Base-by-base conservation (phyloP, 2,329 filamentous ascomycete species). In the Claviceps sp. region DNA sequence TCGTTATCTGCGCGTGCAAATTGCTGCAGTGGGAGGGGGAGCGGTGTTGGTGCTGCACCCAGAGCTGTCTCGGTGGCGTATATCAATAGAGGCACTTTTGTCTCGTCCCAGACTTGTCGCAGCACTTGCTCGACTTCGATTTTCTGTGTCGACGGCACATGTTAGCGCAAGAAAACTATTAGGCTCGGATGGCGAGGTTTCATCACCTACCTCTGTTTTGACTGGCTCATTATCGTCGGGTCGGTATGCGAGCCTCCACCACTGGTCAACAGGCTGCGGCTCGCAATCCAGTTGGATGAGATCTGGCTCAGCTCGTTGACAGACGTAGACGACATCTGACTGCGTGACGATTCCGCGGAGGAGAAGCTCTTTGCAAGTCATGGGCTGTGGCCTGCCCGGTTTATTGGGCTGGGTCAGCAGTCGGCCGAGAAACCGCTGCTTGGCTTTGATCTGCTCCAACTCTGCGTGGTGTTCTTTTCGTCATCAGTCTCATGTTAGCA, bases 31-130 rank as follows among this genome's bases (percentile, higher is more conserved):
- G 60, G 55, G 14, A 65, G 58, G 43, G 75, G 65, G 16, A 79
- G 61, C 11, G 69, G 63, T 3, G 62, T 57, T 11, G 53, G 61
- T 3, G 65, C 59, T 20, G 59, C 55, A 13, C 65, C 56, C 53
- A 78, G 60, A 24, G 76, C 74, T 26, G 65, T 62, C 54, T 79
- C 74, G 4, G 74, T 75, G 22, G 77, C 77, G 57, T 80, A 81
- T 4, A 81, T 63, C 3, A 81, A 59, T 18, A 78, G 58, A 0
- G 72, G 70, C 18, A 65, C 69, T 51, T 72, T 75, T 8, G 70
- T 71, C 47, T 77, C 74, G 7, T 67, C 64, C 63, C 71, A 75
- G 20, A 76, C 68, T 9, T 71, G 69, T 47, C 66, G 60, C 3
- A 76, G 62, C 24, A 77, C 70, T 37, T 68, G 65, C 41, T 74